Evolutionary conservation across 441 rosid species (phyloP).

Genomic region (Pelargonium fulgidum): DNA sequence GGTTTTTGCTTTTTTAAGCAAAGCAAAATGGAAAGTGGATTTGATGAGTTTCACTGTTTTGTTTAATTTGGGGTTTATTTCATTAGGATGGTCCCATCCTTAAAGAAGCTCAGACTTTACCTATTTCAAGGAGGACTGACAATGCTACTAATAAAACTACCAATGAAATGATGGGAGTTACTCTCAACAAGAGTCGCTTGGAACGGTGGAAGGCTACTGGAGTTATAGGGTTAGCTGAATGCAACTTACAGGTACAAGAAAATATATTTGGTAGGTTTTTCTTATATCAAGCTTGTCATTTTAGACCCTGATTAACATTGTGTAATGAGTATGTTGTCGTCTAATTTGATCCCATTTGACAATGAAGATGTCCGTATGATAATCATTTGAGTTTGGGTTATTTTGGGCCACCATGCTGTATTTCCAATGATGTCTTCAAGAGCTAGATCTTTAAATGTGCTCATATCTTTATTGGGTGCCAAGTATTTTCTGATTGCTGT

Average conservation of each 20-base stretch:
- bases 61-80: conserved; percentile 14
- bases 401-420: background rate
- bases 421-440: background rate
- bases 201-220: conserved; percentile 76
- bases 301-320: background rate
- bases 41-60: conserved; percentile 7
- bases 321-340: background rate
- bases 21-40: background rate
- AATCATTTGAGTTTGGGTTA: background rate
- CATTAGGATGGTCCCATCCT: conserved; percentile 67
- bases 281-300: background rate
- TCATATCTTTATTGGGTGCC: background rate
- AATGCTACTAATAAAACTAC: conserved; percentile 12
- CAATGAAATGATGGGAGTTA: conserved; percentile 25
- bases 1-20: background rate
- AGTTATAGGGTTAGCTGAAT: conserved; percentile 58
- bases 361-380: background rate
- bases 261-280: background rate
- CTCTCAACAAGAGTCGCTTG: conserved; percentile 41
- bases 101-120: conserved; percentile 49
- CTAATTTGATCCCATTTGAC: background rate
- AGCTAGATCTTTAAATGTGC: background rate
- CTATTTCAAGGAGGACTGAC: conserved; percentile 40
- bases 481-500: conserved; percentile 12
- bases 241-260: conserved; percentile 58